A percentile compares a stretch with the other conserved stretches of the same genome.
These are phyloP conservation scores for Botrytis galanthina DNA, from an alignment of 2,329 filamentous ascomycete species.

Conservation along the genomic window DNA sequence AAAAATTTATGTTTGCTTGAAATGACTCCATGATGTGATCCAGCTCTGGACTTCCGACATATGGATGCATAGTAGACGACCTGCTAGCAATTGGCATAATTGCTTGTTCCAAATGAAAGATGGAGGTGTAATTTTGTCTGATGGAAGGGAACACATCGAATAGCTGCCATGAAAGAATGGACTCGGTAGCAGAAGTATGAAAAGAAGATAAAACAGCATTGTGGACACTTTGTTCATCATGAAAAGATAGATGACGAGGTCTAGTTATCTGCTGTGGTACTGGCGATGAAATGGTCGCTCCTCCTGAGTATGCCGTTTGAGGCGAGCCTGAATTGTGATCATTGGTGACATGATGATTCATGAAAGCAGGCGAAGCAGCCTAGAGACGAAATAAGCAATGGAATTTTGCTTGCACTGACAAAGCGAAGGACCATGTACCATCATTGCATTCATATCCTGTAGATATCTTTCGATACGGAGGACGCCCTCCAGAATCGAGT, in stretches of 20 bases:
- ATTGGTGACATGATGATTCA: neutral
- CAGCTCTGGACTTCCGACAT: slow-evolving; percentile 44
- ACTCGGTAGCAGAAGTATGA: slow-evolving; percentile 52
- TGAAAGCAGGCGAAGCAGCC: slow-evolving; percentile 9
- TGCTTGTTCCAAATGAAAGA: slow-evolving; percentile 49
- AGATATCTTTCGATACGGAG: slow-evolving; percentile 48
- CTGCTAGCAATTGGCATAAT: slow-evolving; percentile 41
- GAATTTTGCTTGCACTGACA: neutral
- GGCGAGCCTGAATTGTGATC: slow-evolving; percentile 7
- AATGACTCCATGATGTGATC: slow-evolving; percentile 46
- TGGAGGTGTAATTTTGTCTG: slow-evolving; percentile 44
- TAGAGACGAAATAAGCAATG: slow-evolving; percentile 1
- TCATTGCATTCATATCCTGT: slow-evolving; percentile 43
- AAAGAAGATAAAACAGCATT: slow-evolving; percentile 51
- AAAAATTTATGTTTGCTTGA: slow-evolving; percentile 50
- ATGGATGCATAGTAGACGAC: slow-evolving; percentile 43
- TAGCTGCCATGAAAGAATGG: slow-evolving; percentile 51
- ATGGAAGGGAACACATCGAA: slow-evolving; percentile 47
- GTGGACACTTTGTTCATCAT: slow-evolving; percentile 28
- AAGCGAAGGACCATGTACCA: slow-evolving; percentile 2
- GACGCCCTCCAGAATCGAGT: slow-evolving; percentile 51
- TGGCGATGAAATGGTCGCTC: neutral
- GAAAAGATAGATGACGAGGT: slow-evolving; percentile 5
- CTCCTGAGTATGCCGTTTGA: neutral
- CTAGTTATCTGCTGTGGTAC: neutral